Percentiles rank a stretch among this genome's conserved stretches.
Conservation (phyloP, 169 alveolate genomes). For the Eimeria falciformis region DNA sequence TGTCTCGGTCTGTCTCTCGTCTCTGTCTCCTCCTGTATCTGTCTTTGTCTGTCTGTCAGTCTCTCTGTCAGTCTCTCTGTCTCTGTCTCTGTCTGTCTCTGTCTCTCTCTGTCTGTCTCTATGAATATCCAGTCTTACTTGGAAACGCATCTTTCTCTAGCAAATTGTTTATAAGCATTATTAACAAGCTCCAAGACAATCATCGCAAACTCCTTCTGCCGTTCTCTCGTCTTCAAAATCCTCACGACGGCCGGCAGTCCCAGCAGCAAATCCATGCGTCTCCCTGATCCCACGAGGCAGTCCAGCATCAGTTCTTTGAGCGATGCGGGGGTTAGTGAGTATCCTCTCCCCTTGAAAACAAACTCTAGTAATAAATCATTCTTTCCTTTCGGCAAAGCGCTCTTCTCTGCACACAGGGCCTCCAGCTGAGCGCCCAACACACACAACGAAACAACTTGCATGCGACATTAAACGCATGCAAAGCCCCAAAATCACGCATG, state of each 20-base stretch:
- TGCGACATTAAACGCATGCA: too few relatives aligned
- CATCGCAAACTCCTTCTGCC: not conserved
- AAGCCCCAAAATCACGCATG: too few relatives aligned
- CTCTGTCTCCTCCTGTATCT: not conserved
- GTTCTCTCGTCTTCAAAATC: not conserved
- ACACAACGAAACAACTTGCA: too few relatives aligned
- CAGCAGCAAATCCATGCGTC: slow-evolving; percentile 51
- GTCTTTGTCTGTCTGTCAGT: not conserved
- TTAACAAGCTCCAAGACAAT: not conserved
- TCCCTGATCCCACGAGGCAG: slow-evolving; percentile 26
- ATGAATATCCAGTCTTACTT: too few relatives aligned
- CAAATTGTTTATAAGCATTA: slow-evolving; percentile 9
- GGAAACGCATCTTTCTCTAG: not conserved
- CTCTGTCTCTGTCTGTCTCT: too few relatives aligned
- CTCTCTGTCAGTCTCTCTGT: too few relatives aligned
- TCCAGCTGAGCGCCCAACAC: slow-evolving; percentile 54
- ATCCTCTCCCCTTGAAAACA: not conserved
- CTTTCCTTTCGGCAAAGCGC: not conserved
- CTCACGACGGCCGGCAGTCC: slow-evolving; percentile 11
- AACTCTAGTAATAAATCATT: not conserved
- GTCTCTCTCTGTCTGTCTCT: too few relatives aligned
- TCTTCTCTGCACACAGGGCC: slow-evolving; percentile 59
- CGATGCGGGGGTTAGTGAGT: not conserved
- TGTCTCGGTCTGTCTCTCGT: not conserved
- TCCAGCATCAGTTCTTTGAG: slow-evolving; percentile 22